Percentiles rank a stretch among this genome's conserved stretches.
Conservation (phyloP, 2,329 filamentous ascomycete genomes). For the Tolypocladium paradoxum region DNA sequence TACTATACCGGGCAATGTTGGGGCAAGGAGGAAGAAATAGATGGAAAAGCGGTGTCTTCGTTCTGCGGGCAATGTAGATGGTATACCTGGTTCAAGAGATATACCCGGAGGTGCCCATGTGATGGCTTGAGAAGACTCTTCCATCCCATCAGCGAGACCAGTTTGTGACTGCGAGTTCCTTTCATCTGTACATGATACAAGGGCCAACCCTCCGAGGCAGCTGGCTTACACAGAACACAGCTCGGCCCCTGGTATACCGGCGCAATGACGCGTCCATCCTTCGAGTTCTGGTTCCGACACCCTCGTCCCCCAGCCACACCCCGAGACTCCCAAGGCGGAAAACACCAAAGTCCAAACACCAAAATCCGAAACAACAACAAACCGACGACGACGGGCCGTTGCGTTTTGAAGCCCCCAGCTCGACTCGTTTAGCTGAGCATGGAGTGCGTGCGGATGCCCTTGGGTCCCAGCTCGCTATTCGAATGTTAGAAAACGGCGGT, state of each 20-base stretch:
- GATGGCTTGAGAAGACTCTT: neutral
- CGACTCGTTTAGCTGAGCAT: conserved; percentile 31
- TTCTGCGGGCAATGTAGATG: neutral
- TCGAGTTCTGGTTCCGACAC: neutral
- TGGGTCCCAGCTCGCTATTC: conserved; percentile 42
- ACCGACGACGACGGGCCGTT: no score
- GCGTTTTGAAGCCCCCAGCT: no score
- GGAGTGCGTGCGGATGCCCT: conserved; percentile 41
- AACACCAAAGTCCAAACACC: neutral
- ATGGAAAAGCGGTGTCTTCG: neutral
- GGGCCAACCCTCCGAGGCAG: neutral
- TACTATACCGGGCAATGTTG: neutral
- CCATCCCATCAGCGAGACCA: neutral
- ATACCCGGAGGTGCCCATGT: neutral
- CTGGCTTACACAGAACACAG: neutral
- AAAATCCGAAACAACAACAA: no score
- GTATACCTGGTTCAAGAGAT: neutral
- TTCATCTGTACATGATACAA: neutral
- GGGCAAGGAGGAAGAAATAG: neutral
- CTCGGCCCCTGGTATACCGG: neutral
- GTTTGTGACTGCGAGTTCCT: neutral
- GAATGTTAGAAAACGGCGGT: conserved; percentile 4
- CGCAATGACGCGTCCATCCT: neutral
- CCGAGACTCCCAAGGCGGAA: neutral
- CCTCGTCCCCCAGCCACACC: neutral